Evolutionary conservation across 1,284 basidiomycete species (phyloP), one percentile per base, ranked within the genome.

Genomic region (Austroboletus olivaceoglutinosus): DNA sequence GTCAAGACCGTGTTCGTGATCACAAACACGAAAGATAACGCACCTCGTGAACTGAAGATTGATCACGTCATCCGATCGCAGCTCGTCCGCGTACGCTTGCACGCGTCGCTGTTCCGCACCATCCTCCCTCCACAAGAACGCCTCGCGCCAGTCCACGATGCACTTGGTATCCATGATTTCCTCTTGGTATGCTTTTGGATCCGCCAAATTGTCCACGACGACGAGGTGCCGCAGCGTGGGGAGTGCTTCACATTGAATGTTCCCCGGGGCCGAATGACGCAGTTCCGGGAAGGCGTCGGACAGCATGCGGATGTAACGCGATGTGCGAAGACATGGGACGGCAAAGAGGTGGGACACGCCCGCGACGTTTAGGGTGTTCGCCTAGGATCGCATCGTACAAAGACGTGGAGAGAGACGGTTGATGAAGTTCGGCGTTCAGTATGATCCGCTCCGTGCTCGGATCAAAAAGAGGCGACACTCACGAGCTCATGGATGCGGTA

Each of bases 31-130:
- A 6, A 16, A 34, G 8, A n/a, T 13, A 40, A 18, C 70, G 10
- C 53, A 87, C 88, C 88, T 91, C 19, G 89, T 91, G 59, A 91
- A 90, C 63, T 92, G 90, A 52, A 93, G 59, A 61, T 91, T 93
- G 48, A 91, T 83, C 3, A 91, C 74, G 36, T 92, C 89, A 50
- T 89, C 80, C 38, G 80, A 78, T 13, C 74, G 49, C 50, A 84
- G 56, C 7, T 72, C 70, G 45, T 59, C 58, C 47, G 65, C 60
- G 16, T 77, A 69, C 23, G 76, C 71, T 46, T 70, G 68, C 38
- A 83, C 74, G 11, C 69, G 54, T 33, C 61, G 62, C 25, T 60
- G 63, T 60, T 83, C 80, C 33, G 52, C 59, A 0, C 69, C 64
- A 48, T 76, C 76, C 59, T 82, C 78, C 50, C 76, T 63, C 85